phyloP scores from a whole-genome alignment of 2,329 filamentous ascomycete genomes.

The Juglanconis sp. region DNA sequence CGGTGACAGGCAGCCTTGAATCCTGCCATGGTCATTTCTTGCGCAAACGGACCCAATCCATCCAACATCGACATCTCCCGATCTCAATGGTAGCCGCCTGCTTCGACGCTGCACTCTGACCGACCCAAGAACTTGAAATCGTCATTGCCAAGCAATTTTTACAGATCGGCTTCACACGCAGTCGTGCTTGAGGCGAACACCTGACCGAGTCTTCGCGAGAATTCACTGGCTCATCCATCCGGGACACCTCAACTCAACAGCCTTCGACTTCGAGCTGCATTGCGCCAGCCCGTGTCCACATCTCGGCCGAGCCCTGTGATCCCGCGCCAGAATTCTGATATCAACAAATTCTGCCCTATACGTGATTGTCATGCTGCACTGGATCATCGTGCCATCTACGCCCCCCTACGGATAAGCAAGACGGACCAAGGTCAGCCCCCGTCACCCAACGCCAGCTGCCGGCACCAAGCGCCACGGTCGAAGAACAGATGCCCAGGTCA shows the following conservation, averaged over 20 bases:
- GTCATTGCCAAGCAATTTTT: background rate
- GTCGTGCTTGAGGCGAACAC: background rate
- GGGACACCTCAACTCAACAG: background rate
- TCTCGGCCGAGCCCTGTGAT: background rate
- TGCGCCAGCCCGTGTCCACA: no score
- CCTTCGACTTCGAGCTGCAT: background rate
- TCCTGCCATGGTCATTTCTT: background rate
- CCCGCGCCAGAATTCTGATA: background rate
- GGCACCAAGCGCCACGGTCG: background rate
- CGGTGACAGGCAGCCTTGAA: background rate
- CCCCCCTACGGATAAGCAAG: background rate
- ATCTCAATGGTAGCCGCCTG: background rate
- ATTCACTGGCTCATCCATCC: background rate
- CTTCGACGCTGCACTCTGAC: background rate
- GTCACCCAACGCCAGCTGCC: background rate
- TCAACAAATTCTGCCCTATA: background rate
- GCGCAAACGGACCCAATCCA: background rate
- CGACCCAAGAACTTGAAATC: no score
- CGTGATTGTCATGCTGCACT: background rate
- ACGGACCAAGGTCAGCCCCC: background rate
- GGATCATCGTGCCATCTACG: background rate
- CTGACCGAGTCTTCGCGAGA: background rate
- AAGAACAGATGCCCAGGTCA: slow-evolving; percentile 34
- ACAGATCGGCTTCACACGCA: background rate
- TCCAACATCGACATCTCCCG: no score